Evolutionary conservation across 1,284 basidiomycete genomes (phyloP), one percentile per base, ranked within the genome.

Genomic region (Ceratobasidium sp.): DNA sequence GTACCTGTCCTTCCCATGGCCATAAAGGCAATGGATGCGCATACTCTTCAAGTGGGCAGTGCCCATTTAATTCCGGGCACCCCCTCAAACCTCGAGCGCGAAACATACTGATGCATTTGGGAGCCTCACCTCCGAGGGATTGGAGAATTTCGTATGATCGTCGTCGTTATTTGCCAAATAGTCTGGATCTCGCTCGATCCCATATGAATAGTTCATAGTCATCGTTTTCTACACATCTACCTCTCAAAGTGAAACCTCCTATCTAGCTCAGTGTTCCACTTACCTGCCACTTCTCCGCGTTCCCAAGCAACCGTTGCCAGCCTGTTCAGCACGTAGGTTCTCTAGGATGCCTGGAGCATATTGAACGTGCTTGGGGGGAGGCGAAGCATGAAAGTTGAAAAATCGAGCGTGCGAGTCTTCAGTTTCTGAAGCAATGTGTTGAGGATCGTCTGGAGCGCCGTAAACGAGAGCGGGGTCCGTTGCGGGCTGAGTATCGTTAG

Each of bases 11-110:
- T 98, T 98, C 21, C 97, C 97, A 73, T 93, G 89, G 0, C 96
- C 97, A 78, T 99, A 98, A 8, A 95, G 84, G 74, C 96, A 98
- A 78, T 89, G 93, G 23, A 98, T 87, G 77, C 91, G 95, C 88
- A 98, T 91, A 54, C 70, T 71, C 56, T 66, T 2, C 25, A 46
- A 2, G 25, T 41, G 9, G 19, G 11, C 27, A 44, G 47, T 27
- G n/a, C n/a, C 47, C 23, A 21, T 27, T 13, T 13, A 50, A 21
- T 27, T 50, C 14, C 47, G n/a, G 11, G 33, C 33, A n/a, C n/a
- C n/a, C n/a, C 7, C 14, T 7, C 21, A n/a, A 42, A 53, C 9
- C 2, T 5, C 6, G 6, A 4, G 33, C 33, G 27, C 19, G 16
- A 8, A 44, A 54, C 62, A 29, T 0, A 88, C 90, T 0, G 95